These are phyloP conservation scores for Salix purpurea DNA, from an alignment of 345 rosid species.

Conservation along the genomic window DNA sequence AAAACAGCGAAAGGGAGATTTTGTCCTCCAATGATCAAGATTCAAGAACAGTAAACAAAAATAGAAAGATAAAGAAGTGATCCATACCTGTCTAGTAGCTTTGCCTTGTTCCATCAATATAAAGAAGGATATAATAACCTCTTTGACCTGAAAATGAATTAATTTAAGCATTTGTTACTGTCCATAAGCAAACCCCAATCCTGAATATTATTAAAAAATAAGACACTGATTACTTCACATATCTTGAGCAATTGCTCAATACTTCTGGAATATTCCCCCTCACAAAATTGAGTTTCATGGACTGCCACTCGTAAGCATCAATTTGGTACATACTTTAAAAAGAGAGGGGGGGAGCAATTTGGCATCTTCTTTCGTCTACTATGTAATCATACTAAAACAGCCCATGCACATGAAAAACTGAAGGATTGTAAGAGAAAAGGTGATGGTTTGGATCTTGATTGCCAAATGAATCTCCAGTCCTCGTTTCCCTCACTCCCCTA, in stretches of 20 bases:
- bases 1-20: neutral
- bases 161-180: neutral
- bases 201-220: too few relatives aligned
- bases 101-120: slow-evolving; percentile 96
- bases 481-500: neutral
- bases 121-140: slow-evolving; percentile 81
- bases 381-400: neutral
- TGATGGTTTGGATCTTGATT: neutral
- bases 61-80: neutral
- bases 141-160: slow-evolving; percentile 63
- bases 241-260: neutral
- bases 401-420: neutral
- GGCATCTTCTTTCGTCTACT: neutral
- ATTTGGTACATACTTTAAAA: neutral
- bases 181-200: neutral
- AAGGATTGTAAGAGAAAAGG: neutral
- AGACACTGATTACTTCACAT: neutral
- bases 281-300: neutral
- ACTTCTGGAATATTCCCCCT: neutral
- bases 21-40: slow-evolving; percentile 1
- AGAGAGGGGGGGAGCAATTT: neutral
- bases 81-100: slow-evolving; percentile 70
- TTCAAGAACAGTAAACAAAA: neutral
- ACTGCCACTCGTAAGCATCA: neutral
- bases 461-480: neutral